Conservation (phyloP, 2,329 filamentous ascomycete species). For the Fragosphaeria purpurea region DNA sequence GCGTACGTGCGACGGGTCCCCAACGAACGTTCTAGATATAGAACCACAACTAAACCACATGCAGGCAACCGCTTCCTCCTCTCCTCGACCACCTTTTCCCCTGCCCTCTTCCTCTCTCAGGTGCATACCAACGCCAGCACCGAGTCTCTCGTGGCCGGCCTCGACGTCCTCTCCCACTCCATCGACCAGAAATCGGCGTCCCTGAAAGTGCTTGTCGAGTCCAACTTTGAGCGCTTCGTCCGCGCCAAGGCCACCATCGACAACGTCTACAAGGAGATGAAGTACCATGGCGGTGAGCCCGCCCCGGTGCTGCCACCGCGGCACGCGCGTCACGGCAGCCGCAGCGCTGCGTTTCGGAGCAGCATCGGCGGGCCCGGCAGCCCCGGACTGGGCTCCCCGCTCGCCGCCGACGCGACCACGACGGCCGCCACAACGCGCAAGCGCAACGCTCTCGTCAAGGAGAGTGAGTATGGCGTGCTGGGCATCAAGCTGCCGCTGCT, state of each 20-base stretch:
- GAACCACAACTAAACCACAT: too few species aligned
- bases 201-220: constrained; percentile 90
- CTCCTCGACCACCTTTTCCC: constrained; percentile 91
- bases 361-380: constrained; percentile 22
- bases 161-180: constrained; percentile 77
- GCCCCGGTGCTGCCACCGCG: constrained; percentile 23
- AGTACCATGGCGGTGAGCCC: constrained; percentile 52
- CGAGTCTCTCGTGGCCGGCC: constrained; percentile 65
- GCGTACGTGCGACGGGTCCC: constrained; percentile 40
- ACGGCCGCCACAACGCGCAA: constrained; percentile 31
- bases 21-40: background rate
- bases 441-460: constrained; percentile 86
- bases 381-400: constrained; percentile 1
- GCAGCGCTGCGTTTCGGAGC: constrained; percentile 50
- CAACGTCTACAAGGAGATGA: constrained; percentile 98
- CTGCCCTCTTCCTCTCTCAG: constrained; percentile 82
- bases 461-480: constrained; percentile 81
- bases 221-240: constrained; percentile 97
- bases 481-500: constrained; percentile 82
- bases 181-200: constrained; percentile 98
- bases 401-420: background rate
- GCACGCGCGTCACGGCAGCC: constrained; percentile 59
- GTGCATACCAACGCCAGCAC: constrained; percentile 83
- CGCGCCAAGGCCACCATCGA: constrained; percentile 96
- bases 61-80: constrained; percentile 84